A percentile compares a stretch with the other conserved stretches of the same genome.
phyloP scores from a whole-genome alignment of 2,329 filamentous ascomycete species.

The Xenosphaeropsis pyriputrescens region DNA sequence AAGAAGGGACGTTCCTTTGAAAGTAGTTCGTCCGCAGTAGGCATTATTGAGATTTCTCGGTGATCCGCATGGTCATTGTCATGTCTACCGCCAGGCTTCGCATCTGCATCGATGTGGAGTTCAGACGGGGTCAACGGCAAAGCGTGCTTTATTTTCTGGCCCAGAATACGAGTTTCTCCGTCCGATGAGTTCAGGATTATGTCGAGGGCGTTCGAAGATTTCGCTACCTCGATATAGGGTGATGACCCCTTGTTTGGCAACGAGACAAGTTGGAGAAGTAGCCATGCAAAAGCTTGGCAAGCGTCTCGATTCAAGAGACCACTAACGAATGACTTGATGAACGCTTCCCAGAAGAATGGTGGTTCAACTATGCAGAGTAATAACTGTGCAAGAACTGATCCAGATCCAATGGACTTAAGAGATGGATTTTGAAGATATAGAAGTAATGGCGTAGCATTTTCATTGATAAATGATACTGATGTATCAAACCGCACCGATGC shows the following conservation, averaged over 20 bases:
- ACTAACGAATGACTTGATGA: constrained; percentile 13
- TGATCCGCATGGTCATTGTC: constrained; percentile 57
- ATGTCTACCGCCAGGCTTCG: constrained; percentile 47
- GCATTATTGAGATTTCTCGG: constrained; percentile 44
- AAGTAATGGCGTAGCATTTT: constrained; percentile 16
- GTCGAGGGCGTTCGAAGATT: constrained; percentile 13
- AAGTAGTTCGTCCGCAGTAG: constrained; percentile 48
- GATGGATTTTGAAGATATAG: constrained; percentile 17
- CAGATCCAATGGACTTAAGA: constrained; percentile 9
- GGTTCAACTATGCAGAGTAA: constrained; percentile 32
- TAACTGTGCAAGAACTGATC: constrained; percentile 24
- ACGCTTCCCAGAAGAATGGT: constrained; percentile 30
- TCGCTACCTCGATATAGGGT: constrained; percentile 13
- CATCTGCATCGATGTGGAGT: constrained; percentile 3
- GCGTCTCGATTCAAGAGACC: constrained; percentile 15
- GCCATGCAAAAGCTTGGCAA: constrained; percentile 23
- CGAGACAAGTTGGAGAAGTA: constrained; percentile 27
- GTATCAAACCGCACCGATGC: constrained; percentile 26
- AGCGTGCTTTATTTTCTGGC: constrained; percentile 25
- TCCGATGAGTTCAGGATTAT: constrained; percentile 7
- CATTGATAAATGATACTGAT: constrained; percentile 28
- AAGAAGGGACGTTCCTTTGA: constrained; percentile 39
- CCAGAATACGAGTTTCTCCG: constrained; percentile 17
- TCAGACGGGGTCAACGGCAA: constrained; percentile 15
- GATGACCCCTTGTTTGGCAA: constrained; percentile 12